Base-by-base conservation (phyloP, 2,329 filamentous ascomycete genomes). In the Davidsoniella virescens region DNA sequence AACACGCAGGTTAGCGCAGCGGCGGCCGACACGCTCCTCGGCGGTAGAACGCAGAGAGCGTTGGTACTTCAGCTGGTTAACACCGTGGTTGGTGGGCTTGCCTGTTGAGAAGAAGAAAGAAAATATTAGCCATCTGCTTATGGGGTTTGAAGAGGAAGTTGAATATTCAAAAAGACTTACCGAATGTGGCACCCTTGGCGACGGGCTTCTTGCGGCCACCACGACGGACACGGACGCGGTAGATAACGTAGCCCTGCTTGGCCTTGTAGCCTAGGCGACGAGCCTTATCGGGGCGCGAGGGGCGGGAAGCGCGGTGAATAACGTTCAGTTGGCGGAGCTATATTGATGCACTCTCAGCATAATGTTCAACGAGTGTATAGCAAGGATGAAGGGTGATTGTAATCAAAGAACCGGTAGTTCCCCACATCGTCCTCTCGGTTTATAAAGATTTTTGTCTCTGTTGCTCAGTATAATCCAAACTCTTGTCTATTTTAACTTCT, bases 11-110 rank as follows among this genome's bases (percentile, higher is more conserved):
- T 98, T 98, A 74, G 88, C 87, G 78, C 88, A 95, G 70, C 90
- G 88, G 72, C 88, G 88, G 67, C 93, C 92, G 68, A 98, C 90
- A 84, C 92, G 92, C 84, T 98, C 92, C 80, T 98, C 93, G 64
- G 93, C 93, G 64, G 92, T 98, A 64, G 90, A 79, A 72, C 84
- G 84, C 70, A 96, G 88, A 61, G 92, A 96, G 70, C 90, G 87
- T 82, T 98, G 93, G 84, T 96, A 98, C 82, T 98, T 98, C 70
- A 98, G 87, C 80, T 98, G 92, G 83, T 98, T 98, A 64, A 98
- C 79, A 87, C 92, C 92, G 81, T 95, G 88, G 86, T 96, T 98
- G 82, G 92, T 98, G 70, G 92, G 92, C 80, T 98, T 98, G 81
- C 92, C 88, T 94, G 66, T 67, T 56, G 36, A 52, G 52, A 26